Evolutionary conservation across 768 basidiomycete genomes (phyloP).

Genomic region (Auricularia heimuer): DNA sequence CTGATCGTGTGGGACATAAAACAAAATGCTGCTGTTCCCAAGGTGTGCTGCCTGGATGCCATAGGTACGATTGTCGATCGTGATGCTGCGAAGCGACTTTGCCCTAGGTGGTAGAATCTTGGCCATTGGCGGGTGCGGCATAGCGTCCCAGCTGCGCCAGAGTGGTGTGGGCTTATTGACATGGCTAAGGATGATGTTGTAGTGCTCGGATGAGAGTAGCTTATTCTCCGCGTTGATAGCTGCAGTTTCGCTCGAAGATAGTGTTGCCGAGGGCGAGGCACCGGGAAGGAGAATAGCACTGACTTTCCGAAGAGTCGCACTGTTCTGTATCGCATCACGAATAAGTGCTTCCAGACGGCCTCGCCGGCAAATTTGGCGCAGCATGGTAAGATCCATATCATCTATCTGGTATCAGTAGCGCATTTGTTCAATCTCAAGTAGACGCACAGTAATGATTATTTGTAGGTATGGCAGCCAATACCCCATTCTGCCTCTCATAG

Average conservation of each 20-base stretch:
- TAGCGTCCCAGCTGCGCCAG: background rate
- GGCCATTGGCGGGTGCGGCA: background rate
- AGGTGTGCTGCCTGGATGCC: background rate
- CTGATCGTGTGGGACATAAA: background rate
- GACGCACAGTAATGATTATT: background rate
- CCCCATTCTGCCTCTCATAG: background rate
- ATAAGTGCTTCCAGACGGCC: background rate
- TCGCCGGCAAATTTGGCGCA: background rate
- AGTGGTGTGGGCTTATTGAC: background rate
- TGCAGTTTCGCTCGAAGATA: background rate
- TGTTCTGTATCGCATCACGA: background rate
- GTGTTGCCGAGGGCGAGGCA: background rate
- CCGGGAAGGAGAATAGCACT: background rate
- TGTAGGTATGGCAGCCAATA: background rate
- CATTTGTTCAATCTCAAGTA: background rate
- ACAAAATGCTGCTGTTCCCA: background rate
- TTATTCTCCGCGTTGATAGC: background rate
- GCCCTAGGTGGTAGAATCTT: background rate
- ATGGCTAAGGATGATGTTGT: background rate
- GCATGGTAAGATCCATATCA: background rate
- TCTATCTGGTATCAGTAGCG: background rate
- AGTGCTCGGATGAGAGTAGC: background rate
- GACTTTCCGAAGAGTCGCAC: background rate
- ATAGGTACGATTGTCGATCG: background rate
- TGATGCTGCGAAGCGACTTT: background rate